These are phyloP conservation scores for Pholiota adiposa DNA, from an alignment of 1,284 basidiomycete genomes.

Conservation along the genomic window DNA sequence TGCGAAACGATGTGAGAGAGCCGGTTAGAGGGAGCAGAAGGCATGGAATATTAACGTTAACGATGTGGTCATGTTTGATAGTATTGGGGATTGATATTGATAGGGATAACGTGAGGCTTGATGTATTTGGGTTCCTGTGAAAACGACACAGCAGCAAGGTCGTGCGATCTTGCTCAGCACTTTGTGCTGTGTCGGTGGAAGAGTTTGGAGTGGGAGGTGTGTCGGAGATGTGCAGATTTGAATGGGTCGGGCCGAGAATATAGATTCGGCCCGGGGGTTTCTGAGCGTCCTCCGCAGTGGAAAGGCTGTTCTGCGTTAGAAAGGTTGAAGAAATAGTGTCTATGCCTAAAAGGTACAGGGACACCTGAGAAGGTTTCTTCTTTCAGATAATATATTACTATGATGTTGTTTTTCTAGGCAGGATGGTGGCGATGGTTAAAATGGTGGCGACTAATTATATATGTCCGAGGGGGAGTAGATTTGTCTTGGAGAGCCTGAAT, in stretches of 20 bases:
- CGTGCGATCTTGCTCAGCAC: neutral
- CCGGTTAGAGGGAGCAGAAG: constrained; percentile 5
- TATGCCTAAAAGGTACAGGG: too few species aligned
- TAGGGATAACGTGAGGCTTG: neutral
- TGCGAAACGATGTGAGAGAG: constrained; percentile 14
- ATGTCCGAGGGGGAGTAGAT: too few species aligned
- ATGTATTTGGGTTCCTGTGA: neutral
- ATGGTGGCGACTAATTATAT: too few species aligned
- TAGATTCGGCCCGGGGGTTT: neutral
- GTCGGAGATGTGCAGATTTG: neutral
- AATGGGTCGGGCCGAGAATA: neutral
- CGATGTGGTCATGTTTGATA: neutral
- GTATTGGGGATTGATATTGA: neutral
- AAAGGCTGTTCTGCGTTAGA: too few species aligned
- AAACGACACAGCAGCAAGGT: neutral
- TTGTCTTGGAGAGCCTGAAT: too few species aligned
- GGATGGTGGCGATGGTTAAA: too few species aligned
- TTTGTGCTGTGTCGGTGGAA: neutral
- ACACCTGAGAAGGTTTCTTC: too few species aligned
- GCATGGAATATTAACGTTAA: constrained; percentile 4
- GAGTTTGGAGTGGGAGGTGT: neutral
- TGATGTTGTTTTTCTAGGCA: too few species aligned
- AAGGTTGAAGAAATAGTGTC: too few species aligned
- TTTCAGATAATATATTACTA: too few species aligned
- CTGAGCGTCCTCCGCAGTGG: too few species aligned